phyloP scores from a whole-genome alignment of 2,329 filamentous ascomycete genomes.

The Colletotrichum acutatum region DNA sequence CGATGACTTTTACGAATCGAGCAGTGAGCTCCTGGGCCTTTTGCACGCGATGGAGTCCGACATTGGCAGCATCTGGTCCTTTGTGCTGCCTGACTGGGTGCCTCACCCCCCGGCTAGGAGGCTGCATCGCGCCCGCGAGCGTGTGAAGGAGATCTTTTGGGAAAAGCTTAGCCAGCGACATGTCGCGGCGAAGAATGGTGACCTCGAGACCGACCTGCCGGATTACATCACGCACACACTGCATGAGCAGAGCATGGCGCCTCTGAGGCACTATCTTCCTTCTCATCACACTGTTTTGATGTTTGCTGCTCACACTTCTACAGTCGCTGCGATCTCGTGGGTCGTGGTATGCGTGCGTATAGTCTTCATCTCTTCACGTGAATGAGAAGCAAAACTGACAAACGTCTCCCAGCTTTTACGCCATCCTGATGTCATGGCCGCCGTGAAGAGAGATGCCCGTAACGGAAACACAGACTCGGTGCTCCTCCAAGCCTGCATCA shows the following conservation, averaged over 20 bases:
- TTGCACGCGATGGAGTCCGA: constrained; percentile 34
- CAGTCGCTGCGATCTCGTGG: constrained; percentile 34
- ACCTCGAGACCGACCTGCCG: constrained; percentile 11
- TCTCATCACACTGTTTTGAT: constrained; percentile 36
- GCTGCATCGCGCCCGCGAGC: constrained; percentile 27
- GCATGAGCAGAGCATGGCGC: constrained; percentile 30
- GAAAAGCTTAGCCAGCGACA: constrained; percentile 34
- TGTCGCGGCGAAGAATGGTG: constrained; percentile 8
- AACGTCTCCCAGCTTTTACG: constrained; percentile 28
- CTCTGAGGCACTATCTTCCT: constrained; percentile 26
- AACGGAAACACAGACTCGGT: constrained; percentile 12
- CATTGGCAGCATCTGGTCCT: constrained; percentile 23
- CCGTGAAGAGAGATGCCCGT: constrained; percentile 34
- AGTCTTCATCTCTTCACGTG: neutral
- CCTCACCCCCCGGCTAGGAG: constrained; percentile 32
- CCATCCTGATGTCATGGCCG: constrained; percentile 33
- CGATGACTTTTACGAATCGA: constrained; percentile 36
- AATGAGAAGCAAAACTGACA: neutral
- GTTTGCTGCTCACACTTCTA: constrained; percentile 36
- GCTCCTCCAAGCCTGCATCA: constrained; percentile 37
- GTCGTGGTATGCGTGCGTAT: constrained; percentile 35
- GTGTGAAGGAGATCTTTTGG: constrained; percentile 35
- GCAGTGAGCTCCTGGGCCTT: constrained; percentile 31
- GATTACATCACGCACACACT: constrained; percentile 38
- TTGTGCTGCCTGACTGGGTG: constrained; percentile 34